Percentiles rank a stretch among this genome's conserved stretches.
These are phyloP conservation scores for Aspergillus asperescens DNA, from an alignment of 495 filamentous ascomycete genomes.

Conservation along the genomic window DNA sequence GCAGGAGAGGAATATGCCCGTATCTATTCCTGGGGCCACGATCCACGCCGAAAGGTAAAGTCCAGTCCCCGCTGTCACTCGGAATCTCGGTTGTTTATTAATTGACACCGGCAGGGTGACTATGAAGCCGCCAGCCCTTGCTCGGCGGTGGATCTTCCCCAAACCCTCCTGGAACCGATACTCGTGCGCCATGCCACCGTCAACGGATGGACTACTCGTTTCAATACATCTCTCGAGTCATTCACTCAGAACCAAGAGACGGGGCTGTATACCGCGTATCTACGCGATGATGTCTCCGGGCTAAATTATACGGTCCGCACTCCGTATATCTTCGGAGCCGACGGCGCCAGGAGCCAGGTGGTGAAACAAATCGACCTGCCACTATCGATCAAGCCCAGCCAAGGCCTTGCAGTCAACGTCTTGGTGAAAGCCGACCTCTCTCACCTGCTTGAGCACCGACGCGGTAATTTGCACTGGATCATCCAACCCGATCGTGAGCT, in stretches of 20 bases:
- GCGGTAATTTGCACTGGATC: conserved; percentile 55
- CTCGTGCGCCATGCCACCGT: conserved; percentile 40
- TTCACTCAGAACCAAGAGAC: neutral
- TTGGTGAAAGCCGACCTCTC: conserved; percentile 49
- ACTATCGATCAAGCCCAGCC: conserved; percentile 46
- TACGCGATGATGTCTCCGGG: neutral
- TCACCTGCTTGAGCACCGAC: conserved; percentile 41
- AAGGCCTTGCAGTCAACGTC: conserved; percentile 51
- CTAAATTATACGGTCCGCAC: neutral
- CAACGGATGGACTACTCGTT: conserved; percentile 39
- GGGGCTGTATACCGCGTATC: neutral
- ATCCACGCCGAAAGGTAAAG: conserved; percentile 39
- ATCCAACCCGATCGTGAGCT: conserved; percentile 44
- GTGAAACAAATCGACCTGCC: conserved; percentile 34
- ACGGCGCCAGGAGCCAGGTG: conserved; percentile 51
- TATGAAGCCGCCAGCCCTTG: conserved; percentile 49
- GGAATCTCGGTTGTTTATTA: neutral
- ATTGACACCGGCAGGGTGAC: conserved; percentile 36
- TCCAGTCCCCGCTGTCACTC: no score
- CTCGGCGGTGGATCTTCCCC: conserved; percentile 44
- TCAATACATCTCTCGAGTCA: conserved; percentile 28
- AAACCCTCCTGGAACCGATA: conserved; percentile 49
- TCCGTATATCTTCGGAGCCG: conserved; percentile 52
- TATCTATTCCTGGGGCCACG: conserved; percentile 49
- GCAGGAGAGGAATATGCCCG: conserved; percentile 50